Evolutionary conservation across 164 flowering plant species (phyloP), one percentile per base, ranked within the genome.

Genomic region (Vitis rotundifolia): DNA sequence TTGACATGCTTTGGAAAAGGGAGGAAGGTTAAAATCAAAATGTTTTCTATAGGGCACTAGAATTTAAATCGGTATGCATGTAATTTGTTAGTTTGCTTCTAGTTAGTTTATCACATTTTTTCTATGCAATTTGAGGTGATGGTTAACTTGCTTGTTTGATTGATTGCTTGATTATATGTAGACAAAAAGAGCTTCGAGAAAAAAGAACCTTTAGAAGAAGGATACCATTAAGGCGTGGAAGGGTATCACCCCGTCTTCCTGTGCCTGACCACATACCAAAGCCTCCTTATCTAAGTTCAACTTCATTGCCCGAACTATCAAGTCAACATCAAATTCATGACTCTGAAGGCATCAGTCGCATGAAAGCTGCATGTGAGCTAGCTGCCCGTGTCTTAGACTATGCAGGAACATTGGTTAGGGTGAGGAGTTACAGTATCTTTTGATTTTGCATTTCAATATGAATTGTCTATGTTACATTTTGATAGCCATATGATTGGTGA

Each of bases 341-440:
- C 79, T 63, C 88, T 61, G 89, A 90, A 78, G 97, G 97, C 61
- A 84, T 96, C 66, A 80, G 74, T 71, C 70, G 77, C 69, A 93
- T 93, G 97, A 91, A 83, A 73, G 93, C 90, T 71, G 91, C 97
- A 10, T 82, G 99, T 79, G 87, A 88, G 79, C 97, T 96, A 77
- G 97, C 98, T 75, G 97, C 98, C 63, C 88, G 91, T 60, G 99
- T 93, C 59, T 75, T 96, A 60, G 86, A 93, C 50, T 78, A 77
- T 81, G 98, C 97, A 2, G 99, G 99, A 54, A 93, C 89, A 7
- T 76, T 96, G 78, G 95, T 96, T 66, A 87, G 85, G 89, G 99
- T 96, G 70, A 80, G 88, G 59, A 68, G 52, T 59, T 58, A 14
- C 8, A 5, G 8, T 52, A 16, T 44, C 44, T 22, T 55, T 10